Evolutionary conservation across 2,329 filamentous ascomycete genomes (phyloP).

Genomic region (Aureobasidium sp.): DNA sequence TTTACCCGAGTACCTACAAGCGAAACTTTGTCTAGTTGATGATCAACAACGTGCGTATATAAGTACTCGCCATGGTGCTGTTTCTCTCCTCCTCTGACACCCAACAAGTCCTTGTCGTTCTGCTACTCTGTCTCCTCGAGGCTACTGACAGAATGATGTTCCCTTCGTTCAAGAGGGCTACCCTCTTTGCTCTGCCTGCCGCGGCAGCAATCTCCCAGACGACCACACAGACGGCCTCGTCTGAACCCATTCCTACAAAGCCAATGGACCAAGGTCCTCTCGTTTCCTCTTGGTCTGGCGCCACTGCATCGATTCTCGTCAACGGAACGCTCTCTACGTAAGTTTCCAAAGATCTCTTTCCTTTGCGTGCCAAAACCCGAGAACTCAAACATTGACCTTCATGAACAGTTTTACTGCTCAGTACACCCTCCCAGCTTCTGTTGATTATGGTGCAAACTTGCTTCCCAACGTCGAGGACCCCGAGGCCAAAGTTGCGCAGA

Average conservation of each 20-base stretch:
- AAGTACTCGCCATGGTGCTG: neutral
- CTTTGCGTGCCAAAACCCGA: too few species aligned
- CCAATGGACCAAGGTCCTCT: constrained; percentile 11
- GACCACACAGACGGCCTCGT: constrained; percentile 5
- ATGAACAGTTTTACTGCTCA: constrained; percentile 19
- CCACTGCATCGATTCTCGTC: constrained; percentile 19
- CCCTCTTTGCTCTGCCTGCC: constrained; percentile 3
- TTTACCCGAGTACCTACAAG: neutral
- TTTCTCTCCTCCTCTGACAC: neutral
- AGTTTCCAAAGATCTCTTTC: neutral
- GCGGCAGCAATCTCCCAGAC: constrained; percentile 16
- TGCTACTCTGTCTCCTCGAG: neutral
- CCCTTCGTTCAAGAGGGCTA: neutral
- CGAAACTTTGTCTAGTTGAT: neutral
- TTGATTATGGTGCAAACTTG: constrained; percentile 29
- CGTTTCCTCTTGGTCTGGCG: constrained; percentile 11
- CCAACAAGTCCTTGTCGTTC: neutral
- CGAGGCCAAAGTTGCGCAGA: constrained; percentile 52
- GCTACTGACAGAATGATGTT: neutral
- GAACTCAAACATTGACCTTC: constrained; percentile 12
- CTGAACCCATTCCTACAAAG: neutral
- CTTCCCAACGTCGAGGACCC: constrained; percentile 59
- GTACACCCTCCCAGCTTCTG: constrained; percentile 25
- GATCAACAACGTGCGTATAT: neutral
- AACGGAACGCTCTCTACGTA: constrained; percentile 17